phyloP scores from a whole-genome alignment of 2,329 filamentous ascomycete genomes.

The Fulvia fulva region DNA sequence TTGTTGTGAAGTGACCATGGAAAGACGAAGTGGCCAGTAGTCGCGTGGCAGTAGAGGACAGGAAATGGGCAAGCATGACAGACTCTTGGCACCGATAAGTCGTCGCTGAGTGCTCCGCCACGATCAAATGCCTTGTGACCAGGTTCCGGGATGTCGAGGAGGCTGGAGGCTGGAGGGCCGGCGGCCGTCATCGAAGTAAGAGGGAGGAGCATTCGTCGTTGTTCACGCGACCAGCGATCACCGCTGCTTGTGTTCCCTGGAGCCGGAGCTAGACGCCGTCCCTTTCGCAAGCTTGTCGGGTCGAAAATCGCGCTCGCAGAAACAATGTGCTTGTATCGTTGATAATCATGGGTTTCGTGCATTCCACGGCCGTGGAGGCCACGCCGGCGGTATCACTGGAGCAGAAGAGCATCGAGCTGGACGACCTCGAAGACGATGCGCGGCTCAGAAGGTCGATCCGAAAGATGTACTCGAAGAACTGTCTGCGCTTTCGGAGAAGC shows the following conservation, averaged over 20 bases:
- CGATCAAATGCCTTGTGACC: neutral
- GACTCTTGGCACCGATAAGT: neutral
- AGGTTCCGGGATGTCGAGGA: neutral
- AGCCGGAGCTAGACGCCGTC: neutral
- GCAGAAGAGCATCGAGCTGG: neutral
- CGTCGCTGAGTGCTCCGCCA: neutral
- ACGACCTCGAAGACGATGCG: slow-evolving; percentile 1
- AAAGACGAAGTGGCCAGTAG: too few relatives aligned
- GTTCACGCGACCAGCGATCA: neutral
- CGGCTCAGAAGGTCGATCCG: neutral
- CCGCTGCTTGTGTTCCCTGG: neutral
- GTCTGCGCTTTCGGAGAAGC: neutral
- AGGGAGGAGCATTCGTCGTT: neutral
- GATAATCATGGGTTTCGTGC: neutral
- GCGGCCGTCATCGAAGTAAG: neutral
- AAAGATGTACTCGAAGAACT: slow-evolving; percentile 1
- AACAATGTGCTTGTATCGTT: neutral
- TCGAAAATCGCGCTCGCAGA: neutral
- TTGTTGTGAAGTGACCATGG: too few relatives aligned
- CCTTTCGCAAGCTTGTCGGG: neutral
- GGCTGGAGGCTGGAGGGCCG: neutral
- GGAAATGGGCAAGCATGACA: neutral
- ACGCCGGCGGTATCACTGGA: neutral
- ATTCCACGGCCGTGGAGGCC: neutral
- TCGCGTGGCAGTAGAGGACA: neutral